phyloP scores from a whole-genome alignment of 345 rosid genomes.

The Linum tenue region DNA sequence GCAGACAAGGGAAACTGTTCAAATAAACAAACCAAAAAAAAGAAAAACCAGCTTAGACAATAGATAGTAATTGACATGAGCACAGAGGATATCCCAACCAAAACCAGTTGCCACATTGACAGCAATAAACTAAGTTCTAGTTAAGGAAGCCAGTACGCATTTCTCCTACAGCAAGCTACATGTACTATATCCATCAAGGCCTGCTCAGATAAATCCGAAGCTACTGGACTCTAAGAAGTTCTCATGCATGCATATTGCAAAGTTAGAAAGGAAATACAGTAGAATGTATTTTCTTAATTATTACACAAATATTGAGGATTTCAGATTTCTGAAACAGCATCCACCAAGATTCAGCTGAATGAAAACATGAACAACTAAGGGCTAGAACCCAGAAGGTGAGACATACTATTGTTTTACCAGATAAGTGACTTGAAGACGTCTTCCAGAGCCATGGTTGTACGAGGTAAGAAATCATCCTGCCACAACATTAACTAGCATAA shows the following conservation, averaged over 20 bases:
- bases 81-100: background rate
- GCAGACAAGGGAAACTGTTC: slow-evolving; percentile 83
- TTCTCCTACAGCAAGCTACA: background rate
- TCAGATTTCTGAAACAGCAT: background rate
- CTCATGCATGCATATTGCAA: background rate
- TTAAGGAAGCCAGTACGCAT: background rate
- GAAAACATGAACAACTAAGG: background rate
- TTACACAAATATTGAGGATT: background rate
- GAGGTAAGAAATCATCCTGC: slow-evolving; percentile 96
- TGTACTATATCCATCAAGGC: background rate
- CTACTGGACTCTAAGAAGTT: too few species aligned
- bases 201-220: background rate
- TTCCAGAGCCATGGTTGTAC: slow-evolving; percentile 73
- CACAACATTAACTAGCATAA: slow-evolving; percentile 21
- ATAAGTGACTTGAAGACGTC: slow-evolving; percentile 70
- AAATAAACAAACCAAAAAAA: slow-evolving; percentile 11
- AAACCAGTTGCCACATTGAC: background rate
- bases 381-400: slow-evolving; percentile 21
- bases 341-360: background rate
- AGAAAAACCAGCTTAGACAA: slow-evolving; percentile 12
- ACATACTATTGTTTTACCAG: slow-evolving; percentile 60
- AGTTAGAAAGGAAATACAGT: background rate
- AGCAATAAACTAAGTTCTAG: background rate
- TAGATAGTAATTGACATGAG: slow-evolving; percentile 3
- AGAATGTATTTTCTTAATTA: background rate